Evolutionary conservation across 176 grass and related monocot genomes (phyloP).

Genomic region (Aegilops tauschii): DNA sequence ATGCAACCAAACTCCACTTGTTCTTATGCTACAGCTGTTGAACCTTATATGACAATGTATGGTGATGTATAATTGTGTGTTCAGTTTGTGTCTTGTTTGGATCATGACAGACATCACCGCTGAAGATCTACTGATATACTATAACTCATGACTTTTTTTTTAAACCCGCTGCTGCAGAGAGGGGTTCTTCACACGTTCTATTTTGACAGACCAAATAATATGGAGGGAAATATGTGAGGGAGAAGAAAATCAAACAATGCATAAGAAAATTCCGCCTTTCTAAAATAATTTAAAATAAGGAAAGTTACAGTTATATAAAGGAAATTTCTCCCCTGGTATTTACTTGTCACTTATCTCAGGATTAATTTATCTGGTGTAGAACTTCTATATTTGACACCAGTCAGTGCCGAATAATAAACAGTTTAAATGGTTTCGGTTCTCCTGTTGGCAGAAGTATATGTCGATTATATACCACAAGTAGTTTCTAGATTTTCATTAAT

Average conservation of each 20-base stretch:
- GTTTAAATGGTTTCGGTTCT: background rate
- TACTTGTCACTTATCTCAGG: background rate
- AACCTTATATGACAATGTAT: background rate
- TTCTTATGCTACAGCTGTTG: background rate
- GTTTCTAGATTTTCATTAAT: background rate
- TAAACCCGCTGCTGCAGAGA: background rate
- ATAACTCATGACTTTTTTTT: background rate
- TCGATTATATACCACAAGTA: background rate
- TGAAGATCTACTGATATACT: background rate
- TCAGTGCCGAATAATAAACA: background rate
- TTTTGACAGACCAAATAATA: background rate
- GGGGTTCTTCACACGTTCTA: background rate
- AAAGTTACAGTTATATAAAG: background rate
- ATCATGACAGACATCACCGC: background rate
- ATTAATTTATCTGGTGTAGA: conserved; percentile 9
- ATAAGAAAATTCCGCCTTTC: background rate
- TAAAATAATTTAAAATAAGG: background rate
- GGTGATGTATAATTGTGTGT: background rate
- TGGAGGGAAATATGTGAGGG: background rate
- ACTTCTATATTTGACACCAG: background rate
- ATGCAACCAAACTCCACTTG: background rate
- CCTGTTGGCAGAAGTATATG: conserved; percentile 9
- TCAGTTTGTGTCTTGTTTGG: background rate
- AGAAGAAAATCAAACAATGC: background rate
- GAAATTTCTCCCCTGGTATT: background rate